Evolutionary conservation across 2,329 filamentous ascomycete genomes (phyloP).

Genomic region (Clarireedia homoeocarpa): DNA sequence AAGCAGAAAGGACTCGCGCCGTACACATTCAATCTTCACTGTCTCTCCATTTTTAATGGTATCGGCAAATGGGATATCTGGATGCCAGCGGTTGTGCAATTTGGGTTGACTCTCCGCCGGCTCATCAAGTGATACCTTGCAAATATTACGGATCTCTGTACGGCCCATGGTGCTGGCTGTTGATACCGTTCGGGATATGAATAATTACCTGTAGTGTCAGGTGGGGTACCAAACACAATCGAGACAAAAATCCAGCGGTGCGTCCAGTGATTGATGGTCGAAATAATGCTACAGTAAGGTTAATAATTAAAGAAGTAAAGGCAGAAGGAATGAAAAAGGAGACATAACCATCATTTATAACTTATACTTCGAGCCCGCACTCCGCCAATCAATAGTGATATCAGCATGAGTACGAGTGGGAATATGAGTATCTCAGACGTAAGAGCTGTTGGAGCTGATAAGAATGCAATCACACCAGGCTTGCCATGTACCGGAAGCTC

Average conservation of each 20-base stretch:
- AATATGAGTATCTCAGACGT: neutral
- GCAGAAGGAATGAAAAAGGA: neutral
- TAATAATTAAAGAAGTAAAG: neutral
- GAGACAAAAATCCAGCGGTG: no score
- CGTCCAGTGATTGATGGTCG: no score
- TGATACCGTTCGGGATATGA: neutral
- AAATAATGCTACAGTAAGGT: neutral
- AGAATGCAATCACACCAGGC: no score
- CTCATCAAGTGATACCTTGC: slow-evolving; percentile 66
- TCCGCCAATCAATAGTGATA: no score
- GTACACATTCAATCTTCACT: slow-evolving; percentile 79
- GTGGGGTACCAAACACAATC: neutral
- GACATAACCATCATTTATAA: neutral
- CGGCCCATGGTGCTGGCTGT: slow-evolving; percentile 35
- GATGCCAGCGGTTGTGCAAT: slow-evolving; percentile 87
- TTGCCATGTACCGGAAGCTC: neutral
- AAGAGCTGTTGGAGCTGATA: neutral
- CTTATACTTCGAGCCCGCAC: no score
- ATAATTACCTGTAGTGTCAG: neutral
- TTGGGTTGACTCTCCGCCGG: slow-evolving; percentile 61
- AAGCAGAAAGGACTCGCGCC: slow-evolving; percentile 4
- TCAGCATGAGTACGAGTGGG: no score
- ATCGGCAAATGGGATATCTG: slow-evolving; percentile 69
- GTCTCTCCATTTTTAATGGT: slow-evolving; percentile 76
- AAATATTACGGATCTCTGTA: slow-evolving; percentile 58